A percentile compares a stretch with the other conserved stretches of the same genome.
Evolutionary conservation across 768 basidiomycete genomes (phyloP).

Genomic region (Trametes punicea): DNA sequence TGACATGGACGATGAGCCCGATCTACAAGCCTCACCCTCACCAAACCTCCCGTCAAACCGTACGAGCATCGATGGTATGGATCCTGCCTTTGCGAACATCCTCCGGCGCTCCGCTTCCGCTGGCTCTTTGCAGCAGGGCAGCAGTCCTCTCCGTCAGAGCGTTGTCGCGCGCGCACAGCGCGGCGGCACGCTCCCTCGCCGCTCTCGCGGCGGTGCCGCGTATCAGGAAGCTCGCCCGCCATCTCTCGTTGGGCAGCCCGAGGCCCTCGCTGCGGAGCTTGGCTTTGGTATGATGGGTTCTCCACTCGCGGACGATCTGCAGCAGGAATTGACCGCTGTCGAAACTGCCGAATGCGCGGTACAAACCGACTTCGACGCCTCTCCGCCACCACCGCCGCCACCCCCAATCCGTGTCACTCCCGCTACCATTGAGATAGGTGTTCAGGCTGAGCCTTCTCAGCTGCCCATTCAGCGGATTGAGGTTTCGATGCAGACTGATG

Average conservation of each 20-base stretch:
- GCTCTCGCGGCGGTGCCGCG: slow-evolving; percentile 62
- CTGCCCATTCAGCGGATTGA: slow-evolving; percentile 23
- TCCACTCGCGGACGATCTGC: slow-evolving; percentile 36
- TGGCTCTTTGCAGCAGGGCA: slow-evolving; percentile 40
- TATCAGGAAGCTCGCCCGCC: slow-evolving; percentile 69
- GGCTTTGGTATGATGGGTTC: slow-evolving; percentile 44
- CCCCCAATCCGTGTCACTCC: slow-evolving; percentile 30
- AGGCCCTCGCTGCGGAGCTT: slow-evolving; percentile 59
- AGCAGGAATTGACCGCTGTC: slow-evolving; percentile 32
- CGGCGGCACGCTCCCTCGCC: slow-evolving; percentile 49
- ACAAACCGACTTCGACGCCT: slow-evolving; percentile 59
- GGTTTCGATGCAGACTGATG: slow-evolving; percentile 33
- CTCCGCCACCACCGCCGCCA: slow-evolving; percentile 21
- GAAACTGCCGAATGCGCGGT: slow-evolving; percentile 61
- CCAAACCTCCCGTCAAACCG: slow-evolving; percentile 51
- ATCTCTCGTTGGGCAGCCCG: slow-evolving; percentile 69
- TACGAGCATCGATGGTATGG: slow-evolving; percentile 82
- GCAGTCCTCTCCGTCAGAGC: slow-evolving; percentile 62
- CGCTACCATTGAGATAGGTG: slow-evolving; percentile 30
- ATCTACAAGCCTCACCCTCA: slow-evolving; percentile 37
- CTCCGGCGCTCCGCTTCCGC: slow-evolving; percentile 53
- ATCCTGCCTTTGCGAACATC: slow-evolving; percentile 79
- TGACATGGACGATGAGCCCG: slow-evolving; percentile 41
- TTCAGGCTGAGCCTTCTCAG: slow-evolving; percentile 33
- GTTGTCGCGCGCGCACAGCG: slow-evolving; percentile 48